Percentiles rank a stretch among this genome's conserved stretches.
Evolutionary conservation across 192 early-diverging fungal species (phyloP).

Genomic region (Coemansia sp.): DNA sequence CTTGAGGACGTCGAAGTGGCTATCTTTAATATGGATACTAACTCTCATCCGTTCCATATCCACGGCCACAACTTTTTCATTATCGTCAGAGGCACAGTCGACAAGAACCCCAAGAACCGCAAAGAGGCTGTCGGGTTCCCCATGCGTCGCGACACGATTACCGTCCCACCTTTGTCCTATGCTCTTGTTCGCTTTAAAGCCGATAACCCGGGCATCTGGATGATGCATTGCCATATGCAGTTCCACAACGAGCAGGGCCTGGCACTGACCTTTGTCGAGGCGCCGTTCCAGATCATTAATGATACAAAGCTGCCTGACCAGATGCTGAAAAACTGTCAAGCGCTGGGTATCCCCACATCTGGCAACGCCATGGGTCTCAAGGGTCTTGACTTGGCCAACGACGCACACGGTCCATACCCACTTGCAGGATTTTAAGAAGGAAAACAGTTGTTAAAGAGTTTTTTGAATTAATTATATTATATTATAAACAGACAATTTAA

Average conservation of each 20-base stretch:
- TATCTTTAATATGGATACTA: constrained; percentile 76
- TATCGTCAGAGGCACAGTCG: constrained; percentile 54
- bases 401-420: constrained; percentile 52
- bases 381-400: constrained; percentile 64
- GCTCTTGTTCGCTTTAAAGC: constrained; percentile 70
- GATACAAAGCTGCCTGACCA: constrained; percentile 51
- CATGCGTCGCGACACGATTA: constrained; percentile 72
- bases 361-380: constrained; percentile 79
- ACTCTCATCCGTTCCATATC: constrained; percentile 79
- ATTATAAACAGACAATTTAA: background rate
- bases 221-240: constrained; percentile 81
- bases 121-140: constrained; percentile 13
- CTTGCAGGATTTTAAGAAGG: constrained; percentile 20
- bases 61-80: constrained; percentile 87
- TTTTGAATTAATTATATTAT: background rate
- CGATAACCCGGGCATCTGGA: constrained; percentile 85
- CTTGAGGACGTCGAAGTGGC: constrained; percentile 66
- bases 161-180: constrained; percentile 60
- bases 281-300: constrained; percentile 59
- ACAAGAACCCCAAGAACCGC: constrained; percentile 34
- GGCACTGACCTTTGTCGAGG: constrained; percentile 66
- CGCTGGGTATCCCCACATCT: constrained; percentile 56
- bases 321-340: constrained; percentile 61
- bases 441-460: background rate
- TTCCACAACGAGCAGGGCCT: constrained; percentile 69